Evolutionary conservation across 2,329 filamentous ascomycete species (phyloP).

Genomic region (Madurella mycetomatis): DNA sequence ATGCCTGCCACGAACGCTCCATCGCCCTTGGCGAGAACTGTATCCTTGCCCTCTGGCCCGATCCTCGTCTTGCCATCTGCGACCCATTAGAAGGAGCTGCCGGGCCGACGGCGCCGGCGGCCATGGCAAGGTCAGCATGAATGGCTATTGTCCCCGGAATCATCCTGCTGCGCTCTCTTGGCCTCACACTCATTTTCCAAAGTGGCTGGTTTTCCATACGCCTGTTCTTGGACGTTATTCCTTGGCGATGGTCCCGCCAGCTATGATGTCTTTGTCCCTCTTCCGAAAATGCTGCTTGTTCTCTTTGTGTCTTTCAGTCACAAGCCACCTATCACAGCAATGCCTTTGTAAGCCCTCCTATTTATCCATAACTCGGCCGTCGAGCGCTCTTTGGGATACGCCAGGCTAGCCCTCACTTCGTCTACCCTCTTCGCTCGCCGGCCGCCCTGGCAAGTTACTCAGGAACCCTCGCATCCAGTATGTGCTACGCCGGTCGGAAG

Average conservation of each 20-base stretch:
- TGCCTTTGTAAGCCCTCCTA: too few relatives aligned
- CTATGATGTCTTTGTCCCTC: too few relatives aligned
- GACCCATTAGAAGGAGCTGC: slow-evolving; percentile 64
- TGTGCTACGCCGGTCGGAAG: slow-evolving; percentile 9
- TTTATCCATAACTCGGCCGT: too few relatives aligned
- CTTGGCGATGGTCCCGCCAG: too few relatives aligned
- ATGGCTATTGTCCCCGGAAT: slow-evolving; percentile 71
- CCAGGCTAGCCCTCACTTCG: too few relatives aligned
- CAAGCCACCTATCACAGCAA: too few relatives aligned
- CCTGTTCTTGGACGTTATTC: too few relatives aligned
- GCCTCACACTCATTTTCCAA: slow-evolving; percentile 30
- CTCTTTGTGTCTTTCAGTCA: too few relatives aligned
- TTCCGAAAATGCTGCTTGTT: too few relatives aligned
- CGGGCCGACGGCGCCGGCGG: slow-evolving; percentile 67
- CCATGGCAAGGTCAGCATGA: slow-evolving; percentile 81
- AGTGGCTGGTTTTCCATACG: too few relatives aligned
- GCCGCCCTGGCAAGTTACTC: background rate
- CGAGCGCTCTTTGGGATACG: too few relatives aligned
- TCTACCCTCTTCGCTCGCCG: too few relatives aligned
- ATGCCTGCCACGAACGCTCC: slow-evolving; percentile 69
- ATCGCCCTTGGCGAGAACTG: slow-evolving; percentile 69
- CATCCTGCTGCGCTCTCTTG: slow-evolving; percentile 58
- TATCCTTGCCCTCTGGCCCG: slow-evolving; percentile 60
- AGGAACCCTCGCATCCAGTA: background rate
- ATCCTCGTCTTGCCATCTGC: slow-evolving; percentile 71